Evolutionary conservation across 805 yeast species (phyloP).

Genomic region (Myxozyma lipomycoides): DNA sequence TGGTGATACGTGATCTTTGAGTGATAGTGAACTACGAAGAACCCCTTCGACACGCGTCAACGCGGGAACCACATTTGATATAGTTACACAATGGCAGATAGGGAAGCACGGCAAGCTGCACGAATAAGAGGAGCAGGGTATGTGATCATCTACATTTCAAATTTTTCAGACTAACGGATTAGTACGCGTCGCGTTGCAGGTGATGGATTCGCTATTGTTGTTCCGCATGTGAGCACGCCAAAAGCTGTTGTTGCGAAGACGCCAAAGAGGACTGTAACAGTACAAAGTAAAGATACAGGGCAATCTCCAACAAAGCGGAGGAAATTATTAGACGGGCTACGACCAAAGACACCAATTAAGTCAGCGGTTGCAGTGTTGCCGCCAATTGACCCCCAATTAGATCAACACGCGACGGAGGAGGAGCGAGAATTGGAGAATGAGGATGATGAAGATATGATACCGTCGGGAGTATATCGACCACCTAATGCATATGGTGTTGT

Average conservation of each 20-base stretch:
- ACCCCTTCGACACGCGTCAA: too few species aligned
- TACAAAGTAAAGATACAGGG: not conserved
- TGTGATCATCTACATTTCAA: too few species aligned
- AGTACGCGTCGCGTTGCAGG: constrained; percentile 13
- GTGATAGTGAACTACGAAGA: too few species aligned
- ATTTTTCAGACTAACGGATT: too few species aligned
- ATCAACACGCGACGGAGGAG: too few species aligned
- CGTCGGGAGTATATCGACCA: too few species aligned
- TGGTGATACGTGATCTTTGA: too few species aligned
- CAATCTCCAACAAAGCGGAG: not conserved
- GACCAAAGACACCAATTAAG: not conserved
- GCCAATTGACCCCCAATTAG: too few species aligned
- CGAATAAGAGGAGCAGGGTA: constrained; percentile 7
- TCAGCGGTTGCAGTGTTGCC: not conserved
- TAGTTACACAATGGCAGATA: not conserved
- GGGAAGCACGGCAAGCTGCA: constrained; percentile 2
- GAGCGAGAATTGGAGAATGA: not conserved
- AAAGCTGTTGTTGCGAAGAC: not conserved
- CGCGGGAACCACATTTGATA: too few species aligned
- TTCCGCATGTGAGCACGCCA: not conserved
- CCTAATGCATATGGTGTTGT: too few species aligned
- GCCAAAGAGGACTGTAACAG: too few species aligned
- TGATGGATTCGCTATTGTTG: constrained; percentile 9
- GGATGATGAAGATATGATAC: not conserved
- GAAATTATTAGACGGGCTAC: not conserved